Percentiles rank a stretch among this genome's conserved stretches.
phyloP scores from a whole-genome alignment of 1,284 basidiomycete species.

The Boletus mariae region DNA sequence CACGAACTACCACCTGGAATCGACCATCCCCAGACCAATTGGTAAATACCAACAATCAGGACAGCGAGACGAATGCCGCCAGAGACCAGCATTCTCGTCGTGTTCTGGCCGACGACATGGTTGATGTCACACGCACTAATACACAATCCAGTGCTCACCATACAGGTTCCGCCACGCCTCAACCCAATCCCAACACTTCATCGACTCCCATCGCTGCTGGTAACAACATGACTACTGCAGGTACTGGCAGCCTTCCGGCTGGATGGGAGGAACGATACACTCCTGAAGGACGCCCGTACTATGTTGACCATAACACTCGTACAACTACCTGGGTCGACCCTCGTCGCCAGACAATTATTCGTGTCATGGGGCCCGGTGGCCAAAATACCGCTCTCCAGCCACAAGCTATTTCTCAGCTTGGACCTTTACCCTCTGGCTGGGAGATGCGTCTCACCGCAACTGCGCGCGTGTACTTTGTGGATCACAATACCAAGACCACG shows the following conservation, averaged over 20 bases:
- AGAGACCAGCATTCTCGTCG: slow-evolving; percentile 77
- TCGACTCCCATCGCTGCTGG: slow-evolving; percentile 46
- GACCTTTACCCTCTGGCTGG: slow-evolving; percentile 91
- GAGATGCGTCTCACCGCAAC: slow-evolving; percentile 96
- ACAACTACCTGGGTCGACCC: slow-evolving; percentile 97
- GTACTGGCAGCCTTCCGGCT: slow-evolving; percentile 78
- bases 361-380: slow-evolving; percentile 85
- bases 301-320: slow-evolving; percentile 91
- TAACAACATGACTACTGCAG: slow-evolving; percentile 67
- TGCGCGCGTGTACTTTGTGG: slow-evolving; percentile 93
- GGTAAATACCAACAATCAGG: slow-evolving; percentile 51
- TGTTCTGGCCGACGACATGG: slow-evolving; percentile 75
- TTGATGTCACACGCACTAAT: slow-evolving; percentile 48
- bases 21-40: slow-evolving; percentile 58
- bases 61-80: slow-evolving; percentile 64
- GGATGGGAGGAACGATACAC: slow-evolving; percentile 97
- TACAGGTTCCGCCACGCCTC: slow-evolving; percentile 33
- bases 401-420: slow-evolving; percentile 87
- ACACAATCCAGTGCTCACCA: slow-evolving; percentile 35
- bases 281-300: slow-evolving; percentile 91
- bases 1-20: slow-evolving; percentile 91
- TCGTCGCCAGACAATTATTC: slow-evolving; percentile 83
- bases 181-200: slow-evolving; percentile 30
- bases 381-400: slow-evolving; percentile 80
- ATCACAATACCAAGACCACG: slow-evolving; percentile 96